These are phyloP conservation scores for Cystobasidium ongulense DNA, from an alignment of 768 basidiomycete species.

Conservation along the genomic window DNA sequence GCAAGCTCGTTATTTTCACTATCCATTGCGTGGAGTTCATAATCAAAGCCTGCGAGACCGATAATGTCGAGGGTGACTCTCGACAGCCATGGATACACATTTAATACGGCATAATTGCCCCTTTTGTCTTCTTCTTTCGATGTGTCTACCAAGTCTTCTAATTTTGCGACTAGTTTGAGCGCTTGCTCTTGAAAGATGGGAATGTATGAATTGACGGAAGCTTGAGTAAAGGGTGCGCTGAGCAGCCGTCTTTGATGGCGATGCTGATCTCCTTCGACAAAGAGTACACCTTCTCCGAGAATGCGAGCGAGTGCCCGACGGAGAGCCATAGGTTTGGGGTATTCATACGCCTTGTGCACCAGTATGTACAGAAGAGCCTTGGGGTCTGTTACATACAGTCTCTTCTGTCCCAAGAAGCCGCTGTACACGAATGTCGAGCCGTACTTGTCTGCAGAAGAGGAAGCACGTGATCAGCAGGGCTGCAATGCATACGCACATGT, in stretches of 20 bases:
- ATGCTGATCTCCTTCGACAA: constrained; percentile 33
- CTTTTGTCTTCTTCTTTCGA: background rate
- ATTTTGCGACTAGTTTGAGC: background rate
- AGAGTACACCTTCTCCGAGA: constrained; percentile 23
- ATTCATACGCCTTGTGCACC: constrained; percentile 16
- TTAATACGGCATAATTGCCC: constrained; percentile 33
- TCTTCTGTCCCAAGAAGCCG: constrained; percentile 23
- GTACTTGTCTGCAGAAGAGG: background rate
- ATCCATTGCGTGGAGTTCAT: constrained; percentile 34
- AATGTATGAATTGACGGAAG: constrained; percentile 21
- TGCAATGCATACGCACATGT: background rate
- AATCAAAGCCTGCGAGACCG: constrained; percentile 39
- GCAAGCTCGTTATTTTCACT: constrained; percentile 26
- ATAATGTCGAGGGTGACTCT: constrained; percentile 44
- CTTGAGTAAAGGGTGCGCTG: constrained; percentile 1
- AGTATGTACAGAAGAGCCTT: constrained; percentile 28
- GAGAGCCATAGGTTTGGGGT: constrained; percentile 12
- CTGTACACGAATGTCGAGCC: constrained; percentile 14
- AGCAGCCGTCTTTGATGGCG: constrained; percentile 34
- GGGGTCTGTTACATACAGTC: constrained; percentile 28
- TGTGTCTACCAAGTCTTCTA: background rate
- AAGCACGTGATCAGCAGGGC: background rate
- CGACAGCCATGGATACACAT: constrained; percentile 44
- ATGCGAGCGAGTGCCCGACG: background rate
- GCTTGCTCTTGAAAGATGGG: constrained; percentile 31